Conservation (phyloP, 2,329 filamentous ascomycete genomes). For the Ceratocystis ficicola region DNA sequence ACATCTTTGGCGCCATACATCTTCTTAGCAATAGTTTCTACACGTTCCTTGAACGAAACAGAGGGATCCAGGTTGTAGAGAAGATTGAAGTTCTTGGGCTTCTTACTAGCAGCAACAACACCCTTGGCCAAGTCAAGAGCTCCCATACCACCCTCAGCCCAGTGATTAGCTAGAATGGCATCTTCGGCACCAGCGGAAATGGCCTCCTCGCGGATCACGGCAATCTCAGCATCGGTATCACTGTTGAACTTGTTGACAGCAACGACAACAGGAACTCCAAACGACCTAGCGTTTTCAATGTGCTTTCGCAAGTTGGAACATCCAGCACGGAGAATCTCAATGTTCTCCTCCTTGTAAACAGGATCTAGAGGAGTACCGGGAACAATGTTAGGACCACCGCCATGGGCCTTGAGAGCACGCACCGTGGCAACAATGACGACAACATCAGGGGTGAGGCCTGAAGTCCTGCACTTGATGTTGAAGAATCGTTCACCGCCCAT, state of each 20-base stretch:
- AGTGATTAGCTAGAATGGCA: conserved; percentile 89
- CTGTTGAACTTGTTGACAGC: conserved; percentile 95
- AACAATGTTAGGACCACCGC: conserved; percentile 84
- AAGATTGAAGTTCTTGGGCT: conserved; percentile 76
- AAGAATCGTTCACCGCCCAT: conserved; percentile 99
- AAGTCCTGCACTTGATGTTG: conserved; percentile 98
- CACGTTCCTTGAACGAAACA: conserved; percentile 71
- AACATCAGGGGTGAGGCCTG: conserved; percentile 81
- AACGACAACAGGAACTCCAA: conserved; percentile 87
- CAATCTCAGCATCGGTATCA: conserved; percentile 84
- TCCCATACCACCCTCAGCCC: conserved; percentile 86
- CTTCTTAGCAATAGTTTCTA: conserved; percentile 76
- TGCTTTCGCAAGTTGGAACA: conserved; percentile 95
- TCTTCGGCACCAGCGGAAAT: conserved; percentile 86
- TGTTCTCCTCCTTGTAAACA: conserved; percentile 86
- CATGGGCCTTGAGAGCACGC: conserved; percentile 90
- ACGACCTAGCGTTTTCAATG: conserved; percentile 76
- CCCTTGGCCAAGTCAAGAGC: conserved; percentile 79
- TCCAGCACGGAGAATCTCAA: conserved; percentile 77
- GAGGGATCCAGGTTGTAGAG: conserved; percentile 59
- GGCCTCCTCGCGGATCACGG: conserved; percentile 79
- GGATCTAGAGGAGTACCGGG: conserved; percentile 74
- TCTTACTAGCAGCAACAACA: conserved; percentile 69
- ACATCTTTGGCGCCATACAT: conserved; percentile 91
- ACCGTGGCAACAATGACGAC: conserved; percentile 94